These are phyloP conservation scores for Sporisorium reilianum DNA, from an alignment of 1,284 basidiomycete genomes.

Conservation along the genomic window DNA sequence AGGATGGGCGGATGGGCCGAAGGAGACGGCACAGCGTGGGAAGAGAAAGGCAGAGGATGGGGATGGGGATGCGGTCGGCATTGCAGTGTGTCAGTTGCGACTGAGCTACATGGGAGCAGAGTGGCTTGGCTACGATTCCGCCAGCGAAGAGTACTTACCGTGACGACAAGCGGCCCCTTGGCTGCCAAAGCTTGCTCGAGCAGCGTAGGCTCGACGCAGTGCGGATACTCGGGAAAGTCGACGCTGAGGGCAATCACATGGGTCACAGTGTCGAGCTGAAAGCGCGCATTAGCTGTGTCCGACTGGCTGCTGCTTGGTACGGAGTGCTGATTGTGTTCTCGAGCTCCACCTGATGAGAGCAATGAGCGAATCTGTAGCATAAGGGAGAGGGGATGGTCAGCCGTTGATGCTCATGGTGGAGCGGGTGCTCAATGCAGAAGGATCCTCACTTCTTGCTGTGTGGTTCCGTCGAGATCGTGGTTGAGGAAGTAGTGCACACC, in stretches of 20 bases:
- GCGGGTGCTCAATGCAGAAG: too few species aligned
- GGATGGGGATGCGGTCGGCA: background rate
- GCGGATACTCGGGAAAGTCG: conserved; percentile 73
- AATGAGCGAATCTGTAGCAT: conserved; percentile 15
- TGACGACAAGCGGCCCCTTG: conserved; percentile 31
- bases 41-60: background rate
- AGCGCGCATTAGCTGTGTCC: conserved; percentile 9
- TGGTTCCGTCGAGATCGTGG: conserved; percentile 36
- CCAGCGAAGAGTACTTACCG: conserved; percentile 24
- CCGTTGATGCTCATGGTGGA: background rate
- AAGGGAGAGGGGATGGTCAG: background rate
- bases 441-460: conserved; percentile 26
- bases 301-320: conserved; percentile 16
- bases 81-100: conserved; percentile 35
- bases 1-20: conserved; percentile 23
- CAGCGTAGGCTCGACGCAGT: conserved; percentile 41
- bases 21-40: background rate
- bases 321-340: conserved; percentile 4
- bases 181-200: conserved; percentile 12
- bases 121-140: background rate
- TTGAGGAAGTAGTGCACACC: conserved; percentile 45
- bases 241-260: conserved; percentile 73
- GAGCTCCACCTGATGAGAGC: conserved; percentile 14
- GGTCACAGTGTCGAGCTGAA: conserved; percentile 62
- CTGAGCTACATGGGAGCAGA: background rate